Base-by-base conservation (phyloP, 306 rosid species). In the Benincasa hispida region DNA sequence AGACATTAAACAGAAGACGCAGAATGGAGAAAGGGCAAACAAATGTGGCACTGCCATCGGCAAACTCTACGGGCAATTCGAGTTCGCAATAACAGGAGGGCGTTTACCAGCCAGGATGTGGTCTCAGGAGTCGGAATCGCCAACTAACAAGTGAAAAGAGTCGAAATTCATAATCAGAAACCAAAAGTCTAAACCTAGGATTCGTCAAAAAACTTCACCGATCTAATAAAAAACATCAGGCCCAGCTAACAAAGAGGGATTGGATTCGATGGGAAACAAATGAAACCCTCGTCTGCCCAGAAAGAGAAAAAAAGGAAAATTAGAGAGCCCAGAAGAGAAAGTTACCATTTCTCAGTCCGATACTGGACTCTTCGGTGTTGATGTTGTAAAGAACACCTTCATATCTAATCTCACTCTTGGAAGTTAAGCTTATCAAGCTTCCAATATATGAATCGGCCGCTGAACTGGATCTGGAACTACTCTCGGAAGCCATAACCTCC, bases 391-490 rank as follows among this genome's bases (percentile, higher is more conserved):
- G 88, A 30, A 87, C 78, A 51, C 97, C 97, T 73, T 91, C 95
- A 61, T 91, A 91, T 85, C 95, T 84, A 78, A 91, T 91, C 84
- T 91, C 97, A 67, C 94, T 89, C 87, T 87, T 89, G 1, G 97
- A 91, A 22, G 93, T 91, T 84, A 89, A 81, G 83, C 97, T 89
- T 12, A 91, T 91, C 90, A 89, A 87, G 84, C 94, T 79, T 10
- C 95, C 97, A 24, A 88, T 73, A 79, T 88, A 91, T 19, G 97
- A 87, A 87, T 91, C 97, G 24, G 95, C 96, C 14, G 91, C 83
- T 8, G 97, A 87, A 79, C 81, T 84, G 58, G 97, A 85, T 78
- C 91, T 85, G 66, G 91, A 65, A 80, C 79, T 85, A 59, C 51
- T 79, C 12, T 91, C 97, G 18, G 84, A 47, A 54, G 96, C 93